Percentiles rank a stretch among this genome's conserved stretches.
These are phyloP conservation scores for Monosporascus sp. DNA, from an alignment of 2,329 filamentous ascomycete species.

Conservation along the genomic window DNA sequence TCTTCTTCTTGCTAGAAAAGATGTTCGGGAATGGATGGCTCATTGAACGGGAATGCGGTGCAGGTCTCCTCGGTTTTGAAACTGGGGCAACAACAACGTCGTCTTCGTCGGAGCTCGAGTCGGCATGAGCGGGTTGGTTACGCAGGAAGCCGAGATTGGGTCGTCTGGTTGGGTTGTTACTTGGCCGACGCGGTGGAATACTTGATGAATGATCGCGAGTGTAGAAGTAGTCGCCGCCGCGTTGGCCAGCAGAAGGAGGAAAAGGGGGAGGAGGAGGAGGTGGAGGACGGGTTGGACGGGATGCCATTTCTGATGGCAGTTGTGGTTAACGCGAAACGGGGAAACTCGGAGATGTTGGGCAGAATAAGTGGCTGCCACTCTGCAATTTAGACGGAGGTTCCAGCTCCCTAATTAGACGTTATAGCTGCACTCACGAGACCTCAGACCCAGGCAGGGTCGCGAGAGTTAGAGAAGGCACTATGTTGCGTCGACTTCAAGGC, in stretches of 20 bases:
- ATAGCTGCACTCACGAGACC: neutral
- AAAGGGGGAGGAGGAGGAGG: neutral
- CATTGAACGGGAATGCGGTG: constrained; percentile 59
- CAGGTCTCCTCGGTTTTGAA: constrained; percentile 18
- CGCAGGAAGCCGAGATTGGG: constrained; percentile 18
- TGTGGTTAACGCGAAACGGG: neutral
- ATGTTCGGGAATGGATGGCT: constrained; percentile 76
- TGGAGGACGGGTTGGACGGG: neutral
- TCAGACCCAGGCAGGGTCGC: neutral
- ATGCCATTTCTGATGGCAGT: neutral
- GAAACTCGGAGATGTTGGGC: neutral
- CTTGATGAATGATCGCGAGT: neutral
- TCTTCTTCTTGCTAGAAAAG: constrained; percentile 58
- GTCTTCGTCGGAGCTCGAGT: constrained; percentile 37
- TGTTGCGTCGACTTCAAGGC: neutral
- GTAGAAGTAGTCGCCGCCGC: neutral
- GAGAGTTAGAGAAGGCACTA: neutral
- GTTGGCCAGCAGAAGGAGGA: neutral
- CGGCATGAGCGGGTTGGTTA: constrained; percentile 21
- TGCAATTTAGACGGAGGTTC: neutral
- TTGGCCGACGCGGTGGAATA: constrained; percentile 11
- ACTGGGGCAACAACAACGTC: constrained; percentile 13
- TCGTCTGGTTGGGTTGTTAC: constrained; percentile 19
- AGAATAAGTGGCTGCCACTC: neutral
- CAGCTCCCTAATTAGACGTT: neutral